A percentile compares a stretch with the other conserved stretches of the same genome.
phyloP scores from a whole-genome alignment of 345 rosid genomes.

The Cardamine resedifolia region DNA sequence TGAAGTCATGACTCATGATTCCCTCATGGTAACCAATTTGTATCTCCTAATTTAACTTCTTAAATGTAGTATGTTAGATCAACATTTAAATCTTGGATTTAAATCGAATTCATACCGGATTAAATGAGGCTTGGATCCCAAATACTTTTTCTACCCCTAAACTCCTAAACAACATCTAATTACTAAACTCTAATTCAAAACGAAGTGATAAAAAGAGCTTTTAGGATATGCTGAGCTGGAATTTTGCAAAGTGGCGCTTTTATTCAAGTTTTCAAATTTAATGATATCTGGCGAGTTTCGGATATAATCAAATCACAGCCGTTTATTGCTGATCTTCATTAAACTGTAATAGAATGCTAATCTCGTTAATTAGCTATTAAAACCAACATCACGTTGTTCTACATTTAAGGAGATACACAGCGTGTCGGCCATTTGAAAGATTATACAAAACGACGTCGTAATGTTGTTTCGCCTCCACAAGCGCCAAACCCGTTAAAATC shows the following conservation, averaged over 20 bases:
- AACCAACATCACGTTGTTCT: conserved; percentile 8
- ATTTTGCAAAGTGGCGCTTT: background rate
- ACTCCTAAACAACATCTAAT: too few species aligned
- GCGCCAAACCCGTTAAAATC: conserved; percentile 43
- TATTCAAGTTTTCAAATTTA: conserved; percentile 29
- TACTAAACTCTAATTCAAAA: background rate
- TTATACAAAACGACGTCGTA: background rate
- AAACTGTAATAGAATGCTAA: background rate
- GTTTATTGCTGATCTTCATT: background rate
- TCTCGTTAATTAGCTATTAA: background rate
- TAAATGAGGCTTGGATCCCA: background rate
- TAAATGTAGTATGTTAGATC: background rate
- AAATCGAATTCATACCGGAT: background rate
- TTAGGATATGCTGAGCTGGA: background rate
- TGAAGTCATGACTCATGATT: too few species aligned
- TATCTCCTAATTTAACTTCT: too few species aligned
- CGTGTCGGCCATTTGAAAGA: background rate
- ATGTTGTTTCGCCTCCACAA: background rate
- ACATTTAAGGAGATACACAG: background rate
- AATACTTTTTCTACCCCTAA: background rate
- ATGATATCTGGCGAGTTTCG: background rate
- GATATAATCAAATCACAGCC: conserved; percentile 8
- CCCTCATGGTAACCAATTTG: too few species aligned
- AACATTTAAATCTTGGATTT: too few species aligned
- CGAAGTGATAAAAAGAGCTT: background rate